Evolutionary conservation across 2,329 filamentous ascomycete species (phyloP).

Genomic region (Pseudocercospora fijiensis): DNA sequence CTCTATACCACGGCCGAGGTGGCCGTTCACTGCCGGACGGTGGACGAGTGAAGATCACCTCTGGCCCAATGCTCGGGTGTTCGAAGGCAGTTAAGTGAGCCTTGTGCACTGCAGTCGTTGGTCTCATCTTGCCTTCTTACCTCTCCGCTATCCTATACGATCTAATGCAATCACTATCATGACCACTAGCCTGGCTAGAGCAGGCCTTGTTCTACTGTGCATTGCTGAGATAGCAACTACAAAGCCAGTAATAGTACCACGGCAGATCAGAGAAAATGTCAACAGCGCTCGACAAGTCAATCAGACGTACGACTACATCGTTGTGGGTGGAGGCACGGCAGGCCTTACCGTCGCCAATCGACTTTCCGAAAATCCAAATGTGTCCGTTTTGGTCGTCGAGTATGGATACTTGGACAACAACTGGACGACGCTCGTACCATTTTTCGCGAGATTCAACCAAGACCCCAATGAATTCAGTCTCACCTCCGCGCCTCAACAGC

Average conservation of each 20-base stretch:
- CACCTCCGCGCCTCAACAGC: conserved; percentile 15
- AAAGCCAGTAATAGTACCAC: neutral
- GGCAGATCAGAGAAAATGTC: neutral
- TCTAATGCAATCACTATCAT: neutral
- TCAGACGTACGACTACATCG: conserved; percentile 30
- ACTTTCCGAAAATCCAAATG: conserved; percentile 31
- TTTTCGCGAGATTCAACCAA: conserved; percentile 19
- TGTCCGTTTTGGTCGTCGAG: conserved; percentile 37
- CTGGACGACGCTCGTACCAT: conserved; percentile 14
- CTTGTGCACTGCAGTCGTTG: neutral
- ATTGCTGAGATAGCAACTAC: neutral
- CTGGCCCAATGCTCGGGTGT: neutral
- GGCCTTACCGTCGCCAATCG: conserved; percentile 33
- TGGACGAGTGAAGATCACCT: neutral
- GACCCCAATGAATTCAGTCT: conserved; percentile 12
- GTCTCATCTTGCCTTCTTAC: neutral
- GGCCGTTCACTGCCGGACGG: neutral
- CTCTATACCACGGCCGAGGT: neutral
- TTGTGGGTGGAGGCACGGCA: conserved; percentile 35
- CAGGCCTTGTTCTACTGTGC: neutral
- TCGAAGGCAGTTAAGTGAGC: neutral
- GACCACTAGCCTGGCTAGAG: conserved; percentile 5
- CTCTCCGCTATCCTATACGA: neutral
- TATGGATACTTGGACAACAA: conserved; percentile 29
- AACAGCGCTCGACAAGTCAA: neutral